These are phyloP conservation scores for Globisporangium paroecandrum DNA, from an alignment of 352 stramenopile species.

Conservation along the genomic window DNA sequence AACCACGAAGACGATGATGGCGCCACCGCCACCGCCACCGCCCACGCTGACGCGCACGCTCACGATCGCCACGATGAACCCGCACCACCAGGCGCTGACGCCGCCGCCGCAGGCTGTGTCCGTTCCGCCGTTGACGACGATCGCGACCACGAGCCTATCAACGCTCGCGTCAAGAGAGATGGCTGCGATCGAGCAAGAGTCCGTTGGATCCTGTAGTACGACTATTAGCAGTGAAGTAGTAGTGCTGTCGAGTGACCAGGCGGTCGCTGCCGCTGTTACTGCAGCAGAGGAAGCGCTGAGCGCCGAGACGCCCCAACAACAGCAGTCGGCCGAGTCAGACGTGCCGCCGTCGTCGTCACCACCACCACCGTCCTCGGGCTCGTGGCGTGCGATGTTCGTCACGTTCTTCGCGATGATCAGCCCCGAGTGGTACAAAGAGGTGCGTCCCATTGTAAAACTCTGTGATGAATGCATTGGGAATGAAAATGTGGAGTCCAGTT, in stretches of 20 bases:
- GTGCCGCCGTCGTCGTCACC: conserved; percentile 6
- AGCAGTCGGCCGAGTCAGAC: neutral
- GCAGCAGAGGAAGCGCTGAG: neutral
- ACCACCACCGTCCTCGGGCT: conserved; percentile 18
- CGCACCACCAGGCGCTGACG: conserved; percentile 5
- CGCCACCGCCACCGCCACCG: conserved; percentile 9
- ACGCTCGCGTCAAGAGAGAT: conserved; percentile 8
- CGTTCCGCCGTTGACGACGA: neutral
- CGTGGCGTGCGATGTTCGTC: conserved; percentile 56
- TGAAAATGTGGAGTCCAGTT: conserved; percentile 1
- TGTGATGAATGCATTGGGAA: neutral
- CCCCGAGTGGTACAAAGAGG: conserved; percentile 48
- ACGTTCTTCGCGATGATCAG: conserved; percentile 61
- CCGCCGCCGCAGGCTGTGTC: neutral
- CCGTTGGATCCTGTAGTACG: neutral
- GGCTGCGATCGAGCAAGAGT: neutral
- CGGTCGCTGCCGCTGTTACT: neutral
- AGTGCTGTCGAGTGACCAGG: neutral
- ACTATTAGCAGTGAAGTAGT: neutral
- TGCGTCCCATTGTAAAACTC: conserved; percentile 1
- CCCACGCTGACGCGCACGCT: neutral
- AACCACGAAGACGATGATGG: conserved; percentile 4
- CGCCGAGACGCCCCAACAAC: neutral
- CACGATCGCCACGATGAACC: conserved; percentile 12
- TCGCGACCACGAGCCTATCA: conserved; percentile 6